These are phyloP conservation scores for Carex arenaria DNA, from an alignment of 202 grass and related monocot genomes.

Conservation along the genomic window DNA sequence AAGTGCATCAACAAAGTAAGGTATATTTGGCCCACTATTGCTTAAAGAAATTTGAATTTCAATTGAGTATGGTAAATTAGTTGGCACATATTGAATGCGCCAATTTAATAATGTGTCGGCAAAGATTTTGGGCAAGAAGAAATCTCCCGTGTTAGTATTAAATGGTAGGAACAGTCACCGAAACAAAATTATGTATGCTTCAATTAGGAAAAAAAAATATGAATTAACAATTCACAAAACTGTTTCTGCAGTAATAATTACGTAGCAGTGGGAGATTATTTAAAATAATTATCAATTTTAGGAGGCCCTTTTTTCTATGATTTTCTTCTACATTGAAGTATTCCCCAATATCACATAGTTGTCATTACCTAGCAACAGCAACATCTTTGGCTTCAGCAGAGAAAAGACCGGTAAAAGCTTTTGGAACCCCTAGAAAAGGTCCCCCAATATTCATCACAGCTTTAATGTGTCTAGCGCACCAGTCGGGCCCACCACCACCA, in stretches of 20 bases:
- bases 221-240: neutral
- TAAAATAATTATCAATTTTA: neutral
- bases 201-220: neutral
- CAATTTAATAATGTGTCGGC: neutral
- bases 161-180: neutral
- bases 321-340: neutral
- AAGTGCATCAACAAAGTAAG: neutral
- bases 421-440: slow-evolving; percentile 93
- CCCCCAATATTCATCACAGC: slow-evolving; percentile 92
- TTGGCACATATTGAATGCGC: neutral
- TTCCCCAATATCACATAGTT: neutral
- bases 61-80: neutral
- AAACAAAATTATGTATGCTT: neutral
- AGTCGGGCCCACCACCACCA: slow-evolving; percentile 77
- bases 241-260: neutral
- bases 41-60: neutral
- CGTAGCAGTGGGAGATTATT: neutral
- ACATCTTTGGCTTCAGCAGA: slow-evolving; percentile 99
- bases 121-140: no score
- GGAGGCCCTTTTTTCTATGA: neutral
- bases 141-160: no score
- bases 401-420: slow-evolving; percentile 86
- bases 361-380: slow-evolving; percentile 78
- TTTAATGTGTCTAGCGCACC: slow-evolving; percentile 96
- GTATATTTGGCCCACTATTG: neutral